Percentiles rank a stretch among this genome's conserved stretches.
Conservation (phyloP, 2,329 filamentous ascomycete species). For the Gyromitra esculenta region DNA sequence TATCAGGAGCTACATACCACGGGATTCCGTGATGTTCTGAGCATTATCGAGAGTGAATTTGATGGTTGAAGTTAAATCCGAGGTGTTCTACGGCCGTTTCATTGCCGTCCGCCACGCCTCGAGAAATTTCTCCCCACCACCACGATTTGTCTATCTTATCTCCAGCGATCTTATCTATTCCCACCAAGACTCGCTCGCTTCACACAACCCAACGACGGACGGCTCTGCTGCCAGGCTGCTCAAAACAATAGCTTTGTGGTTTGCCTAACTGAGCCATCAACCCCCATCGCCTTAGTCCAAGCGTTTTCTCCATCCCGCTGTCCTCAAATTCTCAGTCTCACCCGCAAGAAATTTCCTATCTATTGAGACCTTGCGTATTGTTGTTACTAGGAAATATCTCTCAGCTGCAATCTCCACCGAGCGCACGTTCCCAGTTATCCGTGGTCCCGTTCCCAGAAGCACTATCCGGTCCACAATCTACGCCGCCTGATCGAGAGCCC, state of each 20-base stretch:
- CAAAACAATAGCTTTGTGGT: conserved; percentile 43
- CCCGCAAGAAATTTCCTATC: conserved; percentile 47
- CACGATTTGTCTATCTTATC: conserved; percentile 16
- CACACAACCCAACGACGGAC: neutral
- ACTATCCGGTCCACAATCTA: conserved; percentile 52
- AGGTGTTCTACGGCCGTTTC: neutral
- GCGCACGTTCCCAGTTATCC: conserved; percentile 52
- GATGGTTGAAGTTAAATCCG: conserved; percentile 11
- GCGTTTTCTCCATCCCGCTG: conserved; percentile 50
- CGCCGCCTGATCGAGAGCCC: conserved; percentile 48
- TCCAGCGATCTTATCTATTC: conserved; percentile 29
- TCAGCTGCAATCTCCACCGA: conserved; percentile 32
- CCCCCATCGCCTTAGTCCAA: conserved; percentile 46
- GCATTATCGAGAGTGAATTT: conserved; percentile 35
- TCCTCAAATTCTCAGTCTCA: conserved; percentile 46
- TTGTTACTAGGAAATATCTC: conserved; percentile 45
- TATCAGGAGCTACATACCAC: conserved; percentile 32
- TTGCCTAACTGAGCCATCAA: conserved; percentile 31
- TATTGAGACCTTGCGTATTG: conserved; percentile 45
- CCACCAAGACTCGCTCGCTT: neutral
- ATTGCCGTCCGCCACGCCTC: neutral
- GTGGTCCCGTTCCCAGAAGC: conserved; percentile 50
- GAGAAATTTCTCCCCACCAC: conserved; percentile 5
- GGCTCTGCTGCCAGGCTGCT: neutral
- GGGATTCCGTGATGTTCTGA: conserved; percentile 28